These are phyloP conservation scores for Phytophthora chlamydospora DNA, from an alignment of 352 stramenopile genomes.

Conservation along the genomic window DNA sequence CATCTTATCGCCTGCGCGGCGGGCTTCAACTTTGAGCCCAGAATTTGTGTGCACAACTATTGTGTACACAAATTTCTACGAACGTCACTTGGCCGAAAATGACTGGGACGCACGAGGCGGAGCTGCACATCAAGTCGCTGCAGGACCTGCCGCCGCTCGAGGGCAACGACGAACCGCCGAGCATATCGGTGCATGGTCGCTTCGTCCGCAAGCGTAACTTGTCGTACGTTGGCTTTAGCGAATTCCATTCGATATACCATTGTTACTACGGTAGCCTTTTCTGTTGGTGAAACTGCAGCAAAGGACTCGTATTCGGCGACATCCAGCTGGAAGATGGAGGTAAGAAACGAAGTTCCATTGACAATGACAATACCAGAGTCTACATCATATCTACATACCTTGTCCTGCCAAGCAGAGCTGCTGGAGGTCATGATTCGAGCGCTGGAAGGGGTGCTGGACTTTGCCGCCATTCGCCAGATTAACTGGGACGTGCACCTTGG, in stretches of 20 bases:
- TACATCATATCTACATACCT: neutral
- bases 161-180: constrained; percentile 7
- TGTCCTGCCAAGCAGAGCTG: constrained; percentile 42
- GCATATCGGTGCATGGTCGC: constrained; percentile 57
- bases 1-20: no score
- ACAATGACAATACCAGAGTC: neutral
- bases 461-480: constrained; percentile 70
- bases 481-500: constrained; percentile 86
- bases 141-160: constrained; percentile 22
- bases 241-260: neutral
- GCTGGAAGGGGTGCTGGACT: constrained; percentile 54
- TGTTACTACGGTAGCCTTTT: constrained; percentile 2
- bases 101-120: constrained; percentile 21
- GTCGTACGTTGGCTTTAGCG: constrained; percentile 52
- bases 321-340: constrained; percentile 71
- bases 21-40: no score
- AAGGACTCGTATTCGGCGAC: constrained; percentile 84
- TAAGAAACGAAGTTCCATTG: constrained; percentile 12
- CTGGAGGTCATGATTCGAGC: constrained; percentile 87
- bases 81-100: constrained; percentile 16
- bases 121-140: constrained; percentile 12
- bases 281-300: constrained; percentile 42
- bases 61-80: neutral
- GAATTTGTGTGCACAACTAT: neutral
- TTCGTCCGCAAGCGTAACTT: constrained; percentile 85